Evolutionary conservation across 371 early-diverging fungal genomes (phyloP), one percentile per base, ranked within the genome.

Genomic region (Mortierella sp.): DNA sequence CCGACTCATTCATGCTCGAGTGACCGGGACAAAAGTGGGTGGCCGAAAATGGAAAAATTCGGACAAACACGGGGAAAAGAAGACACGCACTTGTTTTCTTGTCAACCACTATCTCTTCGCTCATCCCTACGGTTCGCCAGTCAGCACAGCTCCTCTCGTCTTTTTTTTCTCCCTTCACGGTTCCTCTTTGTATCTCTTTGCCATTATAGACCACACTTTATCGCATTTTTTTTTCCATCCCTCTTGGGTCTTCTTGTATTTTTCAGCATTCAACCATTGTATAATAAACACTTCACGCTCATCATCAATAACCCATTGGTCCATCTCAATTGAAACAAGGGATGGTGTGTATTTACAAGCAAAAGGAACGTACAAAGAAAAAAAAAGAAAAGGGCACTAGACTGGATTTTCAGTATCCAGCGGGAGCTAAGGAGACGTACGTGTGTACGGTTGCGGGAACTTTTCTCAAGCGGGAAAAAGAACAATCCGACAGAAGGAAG

Each of bases 11-110:
- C n/a, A n/a, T n/a, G n/a, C 24, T 66, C 66, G 53, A 53, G 8
- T 10, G 19, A 14, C 5, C 24, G 48, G 22, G n/a, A 39, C 68
- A 24, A 26, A 48, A 29, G 2, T 26, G 63, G 22, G 31, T 44
- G 40, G 45, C 74, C 45, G 29, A 70, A 61, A 58, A 63, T 58
- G 70, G 70, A 26, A 70, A 69, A 61, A 61, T 19, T 73, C 79
- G 74, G 79, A 70, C 48, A 64, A 78, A 40, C 65, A 65, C 74
- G 73, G 73, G n/a, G n/a, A n/a, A n/a, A n/a, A n/a, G n/a, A n/a
- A n/a, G n/a, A n/a, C n/a, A n/a, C n/a, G n/a, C n/a, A n/a, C n/a
- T n/a, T n/a, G n/a, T n/a, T n/a, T n/a, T n/a, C n/a, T n/a, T n/a
- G n/a, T n/a, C n/a, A n/a, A n/a, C n/a, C n/a, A n/a, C n/a, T 29